Evolutionary conservation across 164 flowering plant genomes (phyloP), one percentile per base, ranked within the genome.

Genomic region (Nymphaea thermarum): DNA sequence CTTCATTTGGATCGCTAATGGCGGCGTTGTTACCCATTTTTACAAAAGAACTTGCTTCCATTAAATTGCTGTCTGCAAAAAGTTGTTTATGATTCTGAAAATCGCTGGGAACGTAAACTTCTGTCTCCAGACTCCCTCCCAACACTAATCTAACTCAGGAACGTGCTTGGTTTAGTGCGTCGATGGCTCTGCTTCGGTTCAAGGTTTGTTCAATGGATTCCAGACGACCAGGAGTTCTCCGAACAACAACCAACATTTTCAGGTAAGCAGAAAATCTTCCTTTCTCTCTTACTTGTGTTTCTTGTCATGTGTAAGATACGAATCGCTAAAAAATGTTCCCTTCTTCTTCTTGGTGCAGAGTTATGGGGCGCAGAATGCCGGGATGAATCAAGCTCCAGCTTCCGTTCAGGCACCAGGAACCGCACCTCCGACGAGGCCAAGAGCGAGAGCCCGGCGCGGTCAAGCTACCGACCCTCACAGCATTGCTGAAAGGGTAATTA

Each of bases 381-480:
- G 75, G 65, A 76, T 74, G 75, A 88, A 69, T 74, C 86, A 82
- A 69, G 61, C 73, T 4, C 74, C 73, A 75, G 72, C 78, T n/a
- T 51, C 57, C 57, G 74, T 75, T 3, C 86, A 84, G 0, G 75
- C 75, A 42, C 82, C 78, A 3, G 79, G 78, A 8, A 77, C 73
- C 2, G 71, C 79, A 3, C 85, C 77, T 18, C 88, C 82, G 64
- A 76, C 86, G 16, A 77, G 78, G 65, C 99, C 83, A 74, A 79
- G 89, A 66, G 96, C 91, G 3, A 83, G 99, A 74, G 99, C 99
- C 4, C 72, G 96, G 68, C 80, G 99, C 80, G 99, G 99, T 6
- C 99, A 94, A 71, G 99, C 99, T 2, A 94, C 99, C 17, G 99
- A 91, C 64, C 99, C 99, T 3, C 99, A 94, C 76, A 94, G 99